phyloP scores from a whole-genome alignment of 176 grass and related monocot species.

The Zea mays region Zm-B73-REFERENCE-NAM-5.0 NC_050096.1:274479001-274479500 shows the following conservation, averaged over 20 bases:
- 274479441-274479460: constrained; percentile 24
- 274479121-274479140: constrained; percentile 93
- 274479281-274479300: constrained; percentile 16
- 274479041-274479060: constrained; percentile 1
- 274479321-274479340: constrained; percentile 67
- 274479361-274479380: constrained; percentile 98
- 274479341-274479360: constrained; percentile 96
- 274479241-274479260: not conserved
- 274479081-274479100: constrained; percentile 98
- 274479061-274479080: constrained; percentile 50
- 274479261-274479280: not conserved
- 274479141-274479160: constrained; percentile 89
- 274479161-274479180: constrained; percentile 63
- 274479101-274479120: constrained; percentile 98
- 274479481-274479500: constrained; percentile 5
- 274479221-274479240: constrained; percentile 99
- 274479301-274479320: constrained; percentile 28
- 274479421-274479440: constrained; percentile 87
- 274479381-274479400: constrained; percentile 93
- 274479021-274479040: constrained; percentile 17
- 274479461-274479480: constrained; percentile 1
- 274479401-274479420: constrained; percentile 93
- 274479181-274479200: constrained; percentile 95
- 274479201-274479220: constrained; percentile 99
- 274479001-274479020: constrained; percentile 57